Conservation (phyloP, 352 stramenopile species). For the Globisporangium lucens region DNA sequence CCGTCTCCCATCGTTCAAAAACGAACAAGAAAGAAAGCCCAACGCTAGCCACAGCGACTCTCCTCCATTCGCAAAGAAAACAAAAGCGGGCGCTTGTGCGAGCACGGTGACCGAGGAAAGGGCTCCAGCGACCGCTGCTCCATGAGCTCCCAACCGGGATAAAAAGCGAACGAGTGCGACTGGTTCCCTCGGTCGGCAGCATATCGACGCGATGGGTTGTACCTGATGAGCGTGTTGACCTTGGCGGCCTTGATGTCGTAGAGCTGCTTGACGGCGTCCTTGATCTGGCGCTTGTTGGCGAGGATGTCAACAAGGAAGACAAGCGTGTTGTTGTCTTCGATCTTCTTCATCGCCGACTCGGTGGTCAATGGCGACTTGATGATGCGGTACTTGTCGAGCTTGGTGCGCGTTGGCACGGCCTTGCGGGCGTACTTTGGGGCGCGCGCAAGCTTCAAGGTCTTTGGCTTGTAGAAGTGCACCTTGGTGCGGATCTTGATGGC, state of each 20-base stretch:
- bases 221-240: constrained; percentile 99
- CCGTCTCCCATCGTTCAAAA: not conserved
- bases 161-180: constrained; percentile 1
- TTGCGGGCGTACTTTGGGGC: constrained; percentile 97
- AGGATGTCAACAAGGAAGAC: constrained; percentile 99
- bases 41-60: not conserved
- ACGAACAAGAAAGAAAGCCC: constrained; percentile 3
- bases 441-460: constrained; percentile 94
- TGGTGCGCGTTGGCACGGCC: constrained; percentile 91
- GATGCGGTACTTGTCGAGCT: constrained; percentile 98
- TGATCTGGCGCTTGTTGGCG: constrained; percentile 99
- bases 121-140: constrained; percentile 8
- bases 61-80: constrained; percentile 8
- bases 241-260: constrained; percentile 99
- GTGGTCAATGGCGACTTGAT: constrained; percentile 99
- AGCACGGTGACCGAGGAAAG: constrained; percentile 9
- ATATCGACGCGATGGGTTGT: constrained; percentile 85
- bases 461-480: constrained; percentile 99
- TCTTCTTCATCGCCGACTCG: constrained; percentile 99
- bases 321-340: constrained; percentile 99
- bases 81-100: constrained; percentile 11
- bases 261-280: constrained; percentile 98
- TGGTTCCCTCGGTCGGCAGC: constrained; percentile 25
- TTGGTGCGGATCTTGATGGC: constrained; percentile 98
- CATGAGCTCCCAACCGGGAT: constrained; percentile 15